phyloP scores from a whole-genome alignment of 768 basidiomycete species.

The Boletus rubropictus region DNA sequence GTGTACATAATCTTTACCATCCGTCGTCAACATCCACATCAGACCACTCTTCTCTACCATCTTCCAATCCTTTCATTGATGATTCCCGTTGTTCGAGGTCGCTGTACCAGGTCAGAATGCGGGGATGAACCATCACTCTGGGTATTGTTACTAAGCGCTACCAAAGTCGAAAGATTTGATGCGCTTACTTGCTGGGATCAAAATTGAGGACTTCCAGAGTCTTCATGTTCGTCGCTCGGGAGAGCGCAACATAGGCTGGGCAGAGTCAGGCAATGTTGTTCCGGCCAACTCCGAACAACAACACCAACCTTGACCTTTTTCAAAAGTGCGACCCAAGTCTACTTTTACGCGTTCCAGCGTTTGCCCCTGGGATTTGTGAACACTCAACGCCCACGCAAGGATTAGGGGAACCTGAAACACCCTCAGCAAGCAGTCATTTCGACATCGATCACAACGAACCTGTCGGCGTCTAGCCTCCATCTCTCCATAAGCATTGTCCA shows the following conservation, averaged over 20 bases:
- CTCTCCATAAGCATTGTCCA: slow-evolving; percentile 52
- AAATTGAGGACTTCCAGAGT: slow-evolving; percentile 63
- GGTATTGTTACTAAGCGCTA: background rate
- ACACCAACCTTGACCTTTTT: slow-evolving; percentile 64
- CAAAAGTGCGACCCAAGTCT: slow-evolving; percentile 70
- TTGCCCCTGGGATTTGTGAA: slow-evolving; percentile 90
- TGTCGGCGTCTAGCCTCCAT: slow-evolving; percentile 58
- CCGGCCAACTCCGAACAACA: background rate
- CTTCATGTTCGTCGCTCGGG: slow-evolving; percentile 64
- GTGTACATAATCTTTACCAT: slow-evolving; percentile 15
- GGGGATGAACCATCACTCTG: slow-evolving; percentile 62
- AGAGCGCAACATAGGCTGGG: slow-evolving; percentile 65
- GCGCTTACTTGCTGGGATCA: slow-evolving; percentile 47
- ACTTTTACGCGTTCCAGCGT: slow-evolving; percentile 81
- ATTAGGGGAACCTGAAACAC: slow-evolving; percentile 48
- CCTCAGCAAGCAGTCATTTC: slow-evolving; percentile 12
- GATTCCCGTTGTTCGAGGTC: slow-evolving; percentile 21
- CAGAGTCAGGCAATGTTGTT: background rate
- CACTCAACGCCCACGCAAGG: slow-evolving; percentile 82
- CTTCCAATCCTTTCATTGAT: slow-evolving; percentile 6
- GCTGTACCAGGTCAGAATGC: slow-evolving; percentile 55
- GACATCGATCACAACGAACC: slow-evolving; percentile 29
- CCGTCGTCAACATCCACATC: slow-evolving; percentile 36
- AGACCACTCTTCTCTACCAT: slow-evolving; percentile 16
- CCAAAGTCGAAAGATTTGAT: background rate